Base-by-base conservation (phyloP, 164 flowering plant species). In the Akebia trifoliata region DNA sequence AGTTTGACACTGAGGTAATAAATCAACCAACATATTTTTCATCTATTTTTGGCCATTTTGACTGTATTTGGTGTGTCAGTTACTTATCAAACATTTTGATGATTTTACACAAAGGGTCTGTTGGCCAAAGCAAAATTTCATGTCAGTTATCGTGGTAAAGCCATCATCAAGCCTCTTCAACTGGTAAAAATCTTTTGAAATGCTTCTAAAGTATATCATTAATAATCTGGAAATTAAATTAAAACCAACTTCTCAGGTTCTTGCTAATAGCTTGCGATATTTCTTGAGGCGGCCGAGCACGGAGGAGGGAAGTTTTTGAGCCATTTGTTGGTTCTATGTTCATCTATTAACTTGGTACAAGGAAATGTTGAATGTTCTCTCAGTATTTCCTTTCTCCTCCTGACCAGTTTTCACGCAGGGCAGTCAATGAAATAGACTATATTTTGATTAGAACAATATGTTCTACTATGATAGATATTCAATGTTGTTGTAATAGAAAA, bases 121-220 rank as follows among this genome's bases (percentile, higher is more conserved):
- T 64, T 88, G 79, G 99, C 99, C 0, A 94, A 94, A 78, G 87
- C 91, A 31, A 90, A 90, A 59, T 94, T 94, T 72, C 97, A 94
- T 68, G 97, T 94, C 54, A 90, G 87, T 76, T 94, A 94, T 69
- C 75, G 67, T 59, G 90, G 81, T 25, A 80, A 85, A 78, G 76
- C 95, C 52, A 53, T 94, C 47, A 83, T 64, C 73, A 86, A 82
- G 74, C 90, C 97, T 60, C 95, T 90, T 56, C 91, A 90, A 69
- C 95, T 59, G 95, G 99, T 92, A 76, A 58, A 47, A 6, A 2
- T 6, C 12, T 46, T 4, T 32, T 60, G 15, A 35, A 30, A 42
- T 18, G 10, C 42, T 8, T 46, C 48, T 30, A 21, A 0, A 7
- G 29, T 10, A 1, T 4, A 14, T 15, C 26, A 14, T 18, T 32